These are phyloP conservation scores for Aspergillus ochraceoroseus DNA, from an alignment of 2,329 filamentous ascomycete species.

Conservation along the genomic window DNA sequence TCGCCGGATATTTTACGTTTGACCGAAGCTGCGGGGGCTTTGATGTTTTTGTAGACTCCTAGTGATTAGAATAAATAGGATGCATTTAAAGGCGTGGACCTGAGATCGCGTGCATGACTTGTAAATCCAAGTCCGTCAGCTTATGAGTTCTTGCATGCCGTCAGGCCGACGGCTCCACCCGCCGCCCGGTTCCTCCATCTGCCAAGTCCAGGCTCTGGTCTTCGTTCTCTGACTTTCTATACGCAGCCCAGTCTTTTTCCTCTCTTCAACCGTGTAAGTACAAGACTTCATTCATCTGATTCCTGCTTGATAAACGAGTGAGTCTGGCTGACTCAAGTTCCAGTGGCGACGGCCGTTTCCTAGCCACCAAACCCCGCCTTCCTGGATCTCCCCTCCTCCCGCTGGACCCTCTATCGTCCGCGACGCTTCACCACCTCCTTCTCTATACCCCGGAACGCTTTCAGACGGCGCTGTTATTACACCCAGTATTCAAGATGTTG, in stretches of 20 bases:
- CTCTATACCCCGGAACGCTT: not conserved
- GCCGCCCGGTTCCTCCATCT: conserved; percentile 7
- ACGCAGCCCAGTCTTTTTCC: not conserved
- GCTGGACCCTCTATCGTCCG: not conserved
- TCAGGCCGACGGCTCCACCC: conserved; percentile 15
- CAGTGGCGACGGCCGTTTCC: conserved; percentile 7
- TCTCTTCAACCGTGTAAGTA: not conserved
- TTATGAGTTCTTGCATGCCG: conserved; percentile 13
- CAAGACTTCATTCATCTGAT: not conserved
- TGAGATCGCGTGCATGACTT: not conserved
- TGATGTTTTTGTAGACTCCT: conserved; percentile 22
- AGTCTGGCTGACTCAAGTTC: not conserved
- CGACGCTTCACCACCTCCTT: not conserved
- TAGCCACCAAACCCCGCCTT: conserved; percentile 8
- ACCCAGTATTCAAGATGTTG: conserved; percentile 63
- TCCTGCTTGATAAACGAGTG: not conserved
- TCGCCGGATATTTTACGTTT: conserved; percentile 20
- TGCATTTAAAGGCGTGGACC: conserved; percentile 20
- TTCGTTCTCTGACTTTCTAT: not conserved
- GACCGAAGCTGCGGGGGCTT: conserved; percentile 14
- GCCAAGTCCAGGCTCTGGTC: not conserved
- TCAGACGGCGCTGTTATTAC: not conserved
- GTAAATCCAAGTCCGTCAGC: too few relatives aligned
- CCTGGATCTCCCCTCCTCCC: not conserved
- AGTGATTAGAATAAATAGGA: conserved; percentile 27